phyloP scores from a whole-genome alignment of 1,284 basidiomycete species.

The Boletus smithii region DNA sequence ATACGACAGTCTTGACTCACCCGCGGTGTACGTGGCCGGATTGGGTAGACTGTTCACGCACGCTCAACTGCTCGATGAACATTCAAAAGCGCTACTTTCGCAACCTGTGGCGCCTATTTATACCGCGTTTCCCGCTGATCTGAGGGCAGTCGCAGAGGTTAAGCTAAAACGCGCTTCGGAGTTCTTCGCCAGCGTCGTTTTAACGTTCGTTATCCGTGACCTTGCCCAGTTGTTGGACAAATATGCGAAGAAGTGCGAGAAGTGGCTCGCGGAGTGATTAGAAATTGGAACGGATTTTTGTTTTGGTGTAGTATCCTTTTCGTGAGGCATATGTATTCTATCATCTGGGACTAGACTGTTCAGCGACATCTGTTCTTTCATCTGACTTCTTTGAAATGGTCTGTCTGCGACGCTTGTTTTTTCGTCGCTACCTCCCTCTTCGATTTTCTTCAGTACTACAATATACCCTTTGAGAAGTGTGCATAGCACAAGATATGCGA shows the following conservation, averaged over 20 bases:
- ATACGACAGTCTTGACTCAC: constrained; percentile 73
- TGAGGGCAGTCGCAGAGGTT: constrained; percentile 65
- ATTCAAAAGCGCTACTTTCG: constrained; percentile 70
- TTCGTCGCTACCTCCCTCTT: constrained; percentile 15
- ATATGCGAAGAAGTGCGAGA: constrained; percentile 86
- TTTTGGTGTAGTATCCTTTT: constrained; percentile 30
- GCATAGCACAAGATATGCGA: constrained; percentile 8
- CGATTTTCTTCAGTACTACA: constrained; percentile 19
- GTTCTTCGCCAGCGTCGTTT: constrained; percentile 86
- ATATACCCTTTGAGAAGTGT: constrained; percentile 24
- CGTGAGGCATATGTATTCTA: constrained; percentile 38
- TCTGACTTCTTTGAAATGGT: constrained; percentile 21
- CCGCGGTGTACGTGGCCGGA: constrained; percentile 79
- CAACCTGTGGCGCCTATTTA: constrained; percentile 69
- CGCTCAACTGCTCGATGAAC: constrained; percentile 83
- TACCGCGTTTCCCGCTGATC: constrained; percentile 60
- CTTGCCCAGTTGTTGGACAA: constrained; percentile 85
- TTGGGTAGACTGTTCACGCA: constrained; percentile 74
- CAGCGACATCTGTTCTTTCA: constrained; percentile 30
- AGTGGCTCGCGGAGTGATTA: constrained; percentile 74
- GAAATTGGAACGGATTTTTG: constrained; percentile 23
- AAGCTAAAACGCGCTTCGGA: constrained; percentile 81
- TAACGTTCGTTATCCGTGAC: constrained; percentile 89
- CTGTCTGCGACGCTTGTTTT: constrained; percentile 14
- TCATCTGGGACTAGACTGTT: constrained; percentile 39